Base-by-base conservation (phyloP, 768 basidiomycete genomes). In the Hericium alpestre region DNA sequence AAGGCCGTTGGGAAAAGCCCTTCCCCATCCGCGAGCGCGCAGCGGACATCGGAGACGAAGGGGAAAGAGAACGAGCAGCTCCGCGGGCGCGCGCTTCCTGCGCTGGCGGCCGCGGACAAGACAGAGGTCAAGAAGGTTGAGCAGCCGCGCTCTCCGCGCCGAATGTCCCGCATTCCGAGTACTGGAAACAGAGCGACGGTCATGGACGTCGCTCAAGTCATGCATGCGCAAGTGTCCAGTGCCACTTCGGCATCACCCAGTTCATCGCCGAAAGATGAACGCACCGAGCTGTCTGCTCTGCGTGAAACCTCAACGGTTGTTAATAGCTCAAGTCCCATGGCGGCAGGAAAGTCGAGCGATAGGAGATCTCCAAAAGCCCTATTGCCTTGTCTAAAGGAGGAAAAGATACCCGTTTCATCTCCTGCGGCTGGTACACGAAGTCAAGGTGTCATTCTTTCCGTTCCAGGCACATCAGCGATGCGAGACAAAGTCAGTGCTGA, bases 131-230 rank as follows among this genome's bases (percentile, higher is more conserved):
- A 40, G 18, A 25, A 41, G 49, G 23, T 10, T n/a, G 40, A 39
- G 15, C 43, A 22, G 43, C 48, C 18, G 9, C 61, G 54, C 23
- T 58, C 76, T 1, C 74, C 78, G 5, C 64, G 70, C 3, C 76
- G 74, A 53, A 79, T 78, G 63, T 57, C 70, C 48, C 81, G 86
- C 20, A 83, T 84, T 53, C 80, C 86, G 4, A 87, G 80, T 63
- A 79, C 85, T 5, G 85, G 86, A 15, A 81, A 79, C 54, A 73
- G 89, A 58, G 80, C 84, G 18, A 80, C 82, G 13, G 86, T 82
- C 22, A 90, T 90, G 88, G 86, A 90, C 43, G 80, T 90, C 11
- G 86, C 86, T 2, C 84, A 83, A 65, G 77, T 79, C 9, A 66
- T 88, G 55, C 73, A 66, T 38, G 74, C 78, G 57, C 70, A 66